phyloP scores from a whole-genome alignment of 2,329 filamentous ascomycete species.

The Rosellinia necatrix region DNA sequence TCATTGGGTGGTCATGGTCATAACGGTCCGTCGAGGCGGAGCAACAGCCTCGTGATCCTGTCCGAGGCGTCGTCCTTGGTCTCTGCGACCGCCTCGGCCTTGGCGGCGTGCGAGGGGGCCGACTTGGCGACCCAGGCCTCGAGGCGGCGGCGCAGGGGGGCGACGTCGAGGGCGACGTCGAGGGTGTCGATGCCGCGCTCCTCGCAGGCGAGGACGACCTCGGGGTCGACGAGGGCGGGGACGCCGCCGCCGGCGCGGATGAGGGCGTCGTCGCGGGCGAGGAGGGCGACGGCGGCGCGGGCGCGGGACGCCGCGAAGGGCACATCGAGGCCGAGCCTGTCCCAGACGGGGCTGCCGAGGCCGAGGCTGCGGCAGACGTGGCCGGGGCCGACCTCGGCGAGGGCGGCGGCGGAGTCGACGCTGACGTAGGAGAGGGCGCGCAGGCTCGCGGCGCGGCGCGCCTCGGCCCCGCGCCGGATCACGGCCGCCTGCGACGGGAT shows the following conservation, averaged over 20 bases:
- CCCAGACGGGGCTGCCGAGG: constrained; percentile 55
- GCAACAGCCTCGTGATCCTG: constrained; percentile 33
- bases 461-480: constrained; percentile 57
- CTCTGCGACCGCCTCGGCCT: constrained; percentile 34
- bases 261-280: constrained; percentile 73
- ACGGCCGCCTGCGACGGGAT: constrained; percentile 75
- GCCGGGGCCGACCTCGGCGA: constrained; percentile 15
- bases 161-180: constrained; percentile 64
- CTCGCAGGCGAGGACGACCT: constrained; percentile 71
- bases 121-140: constrained; percentile 55
- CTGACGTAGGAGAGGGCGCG: constrained; percentile 43
- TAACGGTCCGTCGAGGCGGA: constrained; percentile 11
- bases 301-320: constrained; percentile 61
- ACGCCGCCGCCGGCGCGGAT: constrained; percentile 68
- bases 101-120: constrained; percentile 16
- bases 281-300: constrained; percentile 59
- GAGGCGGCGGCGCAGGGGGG: constrained; percentile 55
- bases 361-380: constrained; percentile 38
- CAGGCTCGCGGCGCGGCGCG: constrained; percentile 56
- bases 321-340: constrained; percentile 53
- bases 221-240: constrained; percentile 60
- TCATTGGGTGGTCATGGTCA: constrained; percentile 1
- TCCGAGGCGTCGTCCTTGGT: constrained; percentile 46
- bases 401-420: not conserved
- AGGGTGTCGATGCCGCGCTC: constrained; percentile 68